Conservation (phyloP, 371 early-diverging fungal genomes). For the Mucor velutinosus region DNA sequence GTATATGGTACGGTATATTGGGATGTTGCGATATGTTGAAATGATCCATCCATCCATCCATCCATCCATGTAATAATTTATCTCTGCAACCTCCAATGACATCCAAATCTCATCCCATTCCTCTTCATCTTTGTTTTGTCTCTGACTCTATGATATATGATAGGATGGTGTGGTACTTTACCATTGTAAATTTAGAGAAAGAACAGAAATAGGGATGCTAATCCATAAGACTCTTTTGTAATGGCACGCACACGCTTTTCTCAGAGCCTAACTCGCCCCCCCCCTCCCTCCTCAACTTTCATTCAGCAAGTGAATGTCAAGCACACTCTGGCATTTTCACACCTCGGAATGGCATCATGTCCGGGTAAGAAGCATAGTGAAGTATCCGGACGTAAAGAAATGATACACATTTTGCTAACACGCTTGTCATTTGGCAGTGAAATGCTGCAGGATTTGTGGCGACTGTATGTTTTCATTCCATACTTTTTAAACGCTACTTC, state of each 20-base stretch:
- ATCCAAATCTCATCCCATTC: neutral
- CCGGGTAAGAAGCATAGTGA: neutral
- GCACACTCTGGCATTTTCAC: neutral
- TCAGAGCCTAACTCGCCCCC: neutral
- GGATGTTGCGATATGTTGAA: neutral
- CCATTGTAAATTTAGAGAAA: constrained; percentile 24
- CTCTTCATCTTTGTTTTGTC: neutral
- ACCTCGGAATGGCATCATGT: neutral
- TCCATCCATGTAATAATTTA: neutral
- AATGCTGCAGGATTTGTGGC: too few species aligned
- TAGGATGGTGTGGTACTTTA: constrained; percentile 1
- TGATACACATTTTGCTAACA: too few species aligned
- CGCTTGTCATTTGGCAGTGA: too few species aligned
- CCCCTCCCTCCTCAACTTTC: neutral
- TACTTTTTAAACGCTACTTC: too few species aligned
- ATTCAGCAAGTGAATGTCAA: neutral
- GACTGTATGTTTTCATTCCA: too few species aligned
- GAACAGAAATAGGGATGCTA: constrained; percentile 11
- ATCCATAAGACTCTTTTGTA: neutral
- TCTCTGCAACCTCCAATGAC: neutral
- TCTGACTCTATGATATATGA: neutral
- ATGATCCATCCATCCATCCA: neutral
- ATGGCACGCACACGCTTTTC: neutral
- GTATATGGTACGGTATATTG: neutral
- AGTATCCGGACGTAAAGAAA: too few species aligned